Base-by-base conservation (phyloP, 371 early-diverging fungal genomes). In the Mortierella sp. region DNA sequence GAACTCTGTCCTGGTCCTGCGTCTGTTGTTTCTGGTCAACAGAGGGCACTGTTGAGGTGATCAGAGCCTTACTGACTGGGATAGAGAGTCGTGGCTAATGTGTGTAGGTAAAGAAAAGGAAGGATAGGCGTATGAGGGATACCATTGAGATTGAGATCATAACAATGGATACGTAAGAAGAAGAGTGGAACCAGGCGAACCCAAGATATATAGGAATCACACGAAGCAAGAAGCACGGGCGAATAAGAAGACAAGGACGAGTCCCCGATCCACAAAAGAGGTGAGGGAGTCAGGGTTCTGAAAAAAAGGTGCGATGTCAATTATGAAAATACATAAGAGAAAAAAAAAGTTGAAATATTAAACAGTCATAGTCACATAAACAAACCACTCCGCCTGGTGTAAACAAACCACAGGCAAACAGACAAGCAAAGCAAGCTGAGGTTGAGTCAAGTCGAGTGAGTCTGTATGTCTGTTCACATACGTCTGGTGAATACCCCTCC, bases 51-150 rank as follows among this genome's bases (percentile, higher is more conserved):
- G 72, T 42, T 19, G 58, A 72, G 11, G 76, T 45, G 70, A 84
- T 78, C 73, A 78, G 60, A 5, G 81, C 58, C 76, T 70, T 80
- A 76, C 75, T 78, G 50, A 81, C 78, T 31, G 78, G 76, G 82
- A 76, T 90, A 81, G 78, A 92, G 88, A 73, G 90, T 87, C 48
- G 90, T 47, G 42, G 91, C 92, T 72, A 90, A 70, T 2, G 89
- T 19, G 88, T 16, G 16, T 21, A 5, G 45, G 45, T 28, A 26
- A 57, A 26, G 6, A 74, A 38, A 9, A 55, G 38, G 38, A 73
- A 42, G 74, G 13, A 45, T 45, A n/a, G 38, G 44, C 3, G 42
- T 3, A 9, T 63, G 48, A 34, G 31, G 28, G 3, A 76, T 19
- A 47, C 31, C 50, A 60, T 28, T 58, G 26, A 3, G 14, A 31